Evolutionary conservation across 768 basidiomycete species (phyloP), one percentile per base, ranked within the genome.

Genomic region (Auriscalpium vulgare): DNA sequence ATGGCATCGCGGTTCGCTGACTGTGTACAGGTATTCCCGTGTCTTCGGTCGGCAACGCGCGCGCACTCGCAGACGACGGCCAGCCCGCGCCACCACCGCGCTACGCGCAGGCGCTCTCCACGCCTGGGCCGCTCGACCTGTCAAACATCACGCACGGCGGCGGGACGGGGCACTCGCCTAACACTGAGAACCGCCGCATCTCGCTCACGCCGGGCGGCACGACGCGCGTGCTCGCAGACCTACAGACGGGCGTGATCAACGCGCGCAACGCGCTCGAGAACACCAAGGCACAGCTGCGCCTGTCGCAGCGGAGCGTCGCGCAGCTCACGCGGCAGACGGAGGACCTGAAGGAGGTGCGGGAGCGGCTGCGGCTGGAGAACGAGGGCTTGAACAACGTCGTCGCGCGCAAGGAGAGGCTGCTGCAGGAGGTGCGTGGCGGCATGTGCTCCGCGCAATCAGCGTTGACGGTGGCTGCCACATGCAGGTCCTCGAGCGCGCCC

Each of bases 311-410:
- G 56, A 85, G 82, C 49, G 92, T 93, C 10, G 89, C 89, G 34
- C 86, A 88, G 67, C 70, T 93, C 45, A 92, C 91, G 40, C 74
- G 91, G 46, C 88, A 89, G 70, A 87, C 86, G 23, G 92, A 94
- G 67, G 92, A 95, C 68, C 68, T 93, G 67, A 93, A 92, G 67
- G 92, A 94, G 67, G 86, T 82, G 3, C 77, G 91, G 60, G 92
- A 95, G 68, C 75, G 92, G 49, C 70, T 93, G 59, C 71, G 90
- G 55, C 66, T 91, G 50, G 92, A 95, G 71, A 94, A 91, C 63
- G 92, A 94, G 66, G 87, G 87, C 3, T 68, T 94, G 62, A 91
- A 91, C 64, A 90, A 91, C 59, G 91, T 93, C 16, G 87, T 95
- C 21, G 82, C 89, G 34, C 76, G 92, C 57, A 94, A 94, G 67